Conservation (phyloP, 345 rosid species). For the Euphorbia peplus region DNA sequence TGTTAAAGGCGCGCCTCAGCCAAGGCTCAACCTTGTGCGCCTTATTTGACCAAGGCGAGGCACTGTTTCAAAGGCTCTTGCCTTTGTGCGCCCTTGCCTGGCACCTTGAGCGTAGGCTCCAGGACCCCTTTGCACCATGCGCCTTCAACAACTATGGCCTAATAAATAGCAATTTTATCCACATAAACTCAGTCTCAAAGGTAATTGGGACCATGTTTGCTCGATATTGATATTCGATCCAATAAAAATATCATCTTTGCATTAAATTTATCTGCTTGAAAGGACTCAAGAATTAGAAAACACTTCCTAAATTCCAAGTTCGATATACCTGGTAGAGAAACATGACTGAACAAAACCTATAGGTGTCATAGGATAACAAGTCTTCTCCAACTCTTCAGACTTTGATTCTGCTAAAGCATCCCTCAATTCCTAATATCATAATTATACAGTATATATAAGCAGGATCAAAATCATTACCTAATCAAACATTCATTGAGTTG, state of each 20-base stretch:
- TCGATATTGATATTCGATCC: too few species aligned
- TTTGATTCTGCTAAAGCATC: slow-evolving; percentile 49
- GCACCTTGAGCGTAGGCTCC: too few species aligned
- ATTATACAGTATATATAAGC: background rate
- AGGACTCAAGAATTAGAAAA: background rate
- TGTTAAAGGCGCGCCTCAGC: too few species aligned
- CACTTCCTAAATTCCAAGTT: background rate
- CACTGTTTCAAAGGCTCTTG: too few species aligned
- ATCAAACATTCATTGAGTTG: background rate
- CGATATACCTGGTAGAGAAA: slow-evolving; percentile 66
- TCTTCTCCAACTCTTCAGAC: slow-evolving; percentile 35
- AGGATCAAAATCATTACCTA: background rate
- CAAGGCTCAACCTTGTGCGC: too few species aligned
- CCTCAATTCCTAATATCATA: slow-evolving; percentile 55
- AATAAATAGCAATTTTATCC: background rate
- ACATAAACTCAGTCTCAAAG: background rate
- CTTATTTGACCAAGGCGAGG: too few species aligned
- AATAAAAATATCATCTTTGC: background rate
- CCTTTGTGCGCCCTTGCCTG: too few species aligned
- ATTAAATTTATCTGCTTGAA: background rate
- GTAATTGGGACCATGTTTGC: background rate
- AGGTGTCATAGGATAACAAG: slow-evolving; percentile 68
- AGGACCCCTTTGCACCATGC: too few species aligned
- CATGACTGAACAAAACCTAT: slow-evolving; percentile 75
- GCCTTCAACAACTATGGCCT: too few species aligned